Conservation (phyloP, 805 yeast genomes). For the Zygosaccharomyces siamensis region DNA sequence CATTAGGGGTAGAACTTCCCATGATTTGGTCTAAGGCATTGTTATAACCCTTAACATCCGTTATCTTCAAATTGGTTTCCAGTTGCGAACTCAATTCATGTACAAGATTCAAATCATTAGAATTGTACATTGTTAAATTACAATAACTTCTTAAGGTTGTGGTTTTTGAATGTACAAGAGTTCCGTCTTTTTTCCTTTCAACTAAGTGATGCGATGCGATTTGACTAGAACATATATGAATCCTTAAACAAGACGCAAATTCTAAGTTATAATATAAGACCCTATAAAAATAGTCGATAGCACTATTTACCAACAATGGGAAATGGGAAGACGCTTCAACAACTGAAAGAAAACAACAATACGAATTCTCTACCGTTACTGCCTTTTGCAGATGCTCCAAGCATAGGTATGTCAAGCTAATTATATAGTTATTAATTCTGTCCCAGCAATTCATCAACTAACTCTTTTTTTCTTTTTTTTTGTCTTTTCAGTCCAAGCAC, state of each 20-base stretch:
- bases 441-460: background rate
- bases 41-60: constrained; percentile 17
- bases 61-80: constrained; percentile 13
- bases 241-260: too few relatives aligned
- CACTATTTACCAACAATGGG: background rate
- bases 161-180: background rate
- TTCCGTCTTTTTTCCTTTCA: background rate
- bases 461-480: background rate
- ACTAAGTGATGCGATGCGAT: background rate
- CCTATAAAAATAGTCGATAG: background rate
- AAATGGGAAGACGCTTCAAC: background rate
- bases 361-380: constrained; percentile 18
- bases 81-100: constrained; percentile 17
- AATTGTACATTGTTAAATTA: background rate
- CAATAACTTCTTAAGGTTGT: background rate
- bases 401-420: constrained; percentile 53
- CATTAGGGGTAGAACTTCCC: constrained; percentile 2
- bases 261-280: background rate
- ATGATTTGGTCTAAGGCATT: constrained; percentile 20
- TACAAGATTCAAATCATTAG: constrained; percentile 5
- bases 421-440: background rate
- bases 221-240: background rate
- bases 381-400: constrained; percentile 82
- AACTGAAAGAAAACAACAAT: background rate
- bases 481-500: constrained; percentile 57